These are phyloP conservation scores for Fusarium proliferatum DNA, from an alignment of 2,329 filamentous ascomycete species.

Conservation along the genomic window DNA sequence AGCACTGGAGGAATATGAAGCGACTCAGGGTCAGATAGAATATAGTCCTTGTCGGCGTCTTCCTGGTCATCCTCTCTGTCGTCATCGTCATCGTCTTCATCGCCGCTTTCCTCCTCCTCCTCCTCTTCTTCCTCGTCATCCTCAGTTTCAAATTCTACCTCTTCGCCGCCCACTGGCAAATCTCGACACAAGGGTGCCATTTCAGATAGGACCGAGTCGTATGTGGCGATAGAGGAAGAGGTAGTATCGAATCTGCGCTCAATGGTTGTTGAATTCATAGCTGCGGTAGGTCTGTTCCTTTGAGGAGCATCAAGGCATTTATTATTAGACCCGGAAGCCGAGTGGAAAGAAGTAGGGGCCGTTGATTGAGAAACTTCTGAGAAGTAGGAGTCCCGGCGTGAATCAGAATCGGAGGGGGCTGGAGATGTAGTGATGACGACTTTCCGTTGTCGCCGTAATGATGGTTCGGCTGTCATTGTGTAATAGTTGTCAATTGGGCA, in stretches of 20 bases:
- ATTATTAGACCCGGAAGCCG: conserved; percentile 40
- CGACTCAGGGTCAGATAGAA: conserved; percentile 43
- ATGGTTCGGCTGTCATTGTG: conserved; percentile 36
- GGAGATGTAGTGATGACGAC: conserved; percentile 43
- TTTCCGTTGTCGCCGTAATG: conserved; percentile 41
- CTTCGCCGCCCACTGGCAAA: conserved; percentile 37
- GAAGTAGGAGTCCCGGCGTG: conserved; percentile 45
- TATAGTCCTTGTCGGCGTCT: conserved; percentile 42
- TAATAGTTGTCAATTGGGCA: conserved; percentile 9
- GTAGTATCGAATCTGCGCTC: conserved; percentile 35
- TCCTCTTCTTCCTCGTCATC: conserved; percentile 37
- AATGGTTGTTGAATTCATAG: conserved; percentile 16
- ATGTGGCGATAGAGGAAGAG: conserved; percentile 77
- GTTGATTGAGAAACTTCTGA: conserved; percentile 44
- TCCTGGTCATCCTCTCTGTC: conserved; percentile 46
- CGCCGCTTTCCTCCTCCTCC: conserved; percentile 31
- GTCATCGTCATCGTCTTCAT: conserved; percentile 51
- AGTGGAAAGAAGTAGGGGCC: conserved; percentile 45
- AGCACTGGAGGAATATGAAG: conserved; percentile 60
- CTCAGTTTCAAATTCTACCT: conserved; percentile 37
- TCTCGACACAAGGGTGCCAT: conserved; percentile 43
- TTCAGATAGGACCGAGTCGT: conserved; percentile 73
- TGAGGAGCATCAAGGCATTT: conserved; percentile 28
- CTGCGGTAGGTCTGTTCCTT: conserved; percentile 20
- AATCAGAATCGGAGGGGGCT: conserved; percentile 41